Conservation (phyloP, 1,284 basidiomycete species). For the Papiliotrema flavescens region DNA sequence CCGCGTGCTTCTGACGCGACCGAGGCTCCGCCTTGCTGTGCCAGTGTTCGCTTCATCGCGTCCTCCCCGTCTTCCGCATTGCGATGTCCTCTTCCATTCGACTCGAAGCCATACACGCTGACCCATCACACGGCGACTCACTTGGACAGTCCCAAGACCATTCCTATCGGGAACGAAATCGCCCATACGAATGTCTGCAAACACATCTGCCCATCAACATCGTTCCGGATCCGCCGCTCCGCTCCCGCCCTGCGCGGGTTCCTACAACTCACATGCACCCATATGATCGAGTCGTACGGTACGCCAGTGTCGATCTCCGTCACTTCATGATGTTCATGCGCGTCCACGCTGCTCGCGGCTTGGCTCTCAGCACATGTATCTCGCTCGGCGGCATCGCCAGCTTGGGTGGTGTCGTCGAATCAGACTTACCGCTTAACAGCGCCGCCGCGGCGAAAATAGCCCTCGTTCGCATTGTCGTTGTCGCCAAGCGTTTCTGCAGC, state of each 20-base stretch:
- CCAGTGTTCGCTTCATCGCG: no score
- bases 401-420: no score
- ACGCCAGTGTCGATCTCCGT: slow-evolving; percentile 62
- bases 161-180: slow-evolving; percentile 75
- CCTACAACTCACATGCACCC: slow-evolving; percentile 58
- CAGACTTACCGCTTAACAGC: background rate
- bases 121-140: slow-evolving; percentile 50
- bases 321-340: slow-evolving; percentile 58
- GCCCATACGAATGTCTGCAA: slow-evolving; percentile 75
- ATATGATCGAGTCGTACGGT: slow-evolving; percentile 72
- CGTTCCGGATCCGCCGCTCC: background rate
- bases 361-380: background rate
- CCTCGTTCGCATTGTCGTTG: no score
- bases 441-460: background rate
- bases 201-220: slow-evolving; percentile 51
- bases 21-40: no score
- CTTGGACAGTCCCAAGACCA: slow-evolving; percentile 76
- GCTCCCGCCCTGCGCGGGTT: background rate
- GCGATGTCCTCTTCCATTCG: no score
- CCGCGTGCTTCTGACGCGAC: no score
- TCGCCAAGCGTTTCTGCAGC: no score
- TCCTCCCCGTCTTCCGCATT: no score
- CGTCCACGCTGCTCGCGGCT: slow-evolving; percentile 13
- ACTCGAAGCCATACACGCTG: no score
- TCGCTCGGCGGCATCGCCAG: no score